Percentiles rank a stretch among this genome's conserved stretches.
phyloP scores from a whole-genome alignment of 2,329 filamentous ascomycete species.

The Diaporthe aspalathi region DNA sequence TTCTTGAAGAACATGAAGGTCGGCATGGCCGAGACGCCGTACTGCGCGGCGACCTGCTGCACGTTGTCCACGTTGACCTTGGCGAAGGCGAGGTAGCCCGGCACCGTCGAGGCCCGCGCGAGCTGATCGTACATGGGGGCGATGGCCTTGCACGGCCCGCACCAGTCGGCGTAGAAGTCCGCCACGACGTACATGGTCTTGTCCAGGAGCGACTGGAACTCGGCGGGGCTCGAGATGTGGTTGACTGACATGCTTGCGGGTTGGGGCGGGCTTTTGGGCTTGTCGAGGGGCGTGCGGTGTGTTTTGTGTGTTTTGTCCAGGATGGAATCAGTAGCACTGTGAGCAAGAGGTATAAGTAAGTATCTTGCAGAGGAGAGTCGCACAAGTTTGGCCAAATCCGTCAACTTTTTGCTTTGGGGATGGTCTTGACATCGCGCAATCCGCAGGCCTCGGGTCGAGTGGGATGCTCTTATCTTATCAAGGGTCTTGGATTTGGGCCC shows the following conservation, averaged over 20 bases:
- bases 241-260: constrained; percentile 42
- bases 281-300: background rate
- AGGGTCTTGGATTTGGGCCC: background rate
- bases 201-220: constrained; percentile 62
- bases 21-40: constrained; percentile 67
- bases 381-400: background rate
- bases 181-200: constrained; percentile 63
- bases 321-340: too few species aligned
- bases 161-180: constrained; percentile 72
- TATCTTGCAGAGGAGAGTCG: rapidly evolving
- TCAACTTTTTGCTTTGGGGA: background rate
- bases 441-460: background rate
- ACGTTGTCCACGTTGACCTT: constrained; percentile 70
- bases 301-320: background rate
- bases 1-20: constrained; percentile 71
- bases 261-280: background rate
- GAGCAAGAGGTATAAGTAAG: background rate
- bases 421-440: background rate
- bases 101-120: constrained; percentile 53
- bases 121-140: constrained; percentile 65
- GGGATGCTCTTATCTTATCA: constrained; percentile 37
- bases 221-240: constrained; percentile 55
- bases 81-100: constrained; percentile 63
- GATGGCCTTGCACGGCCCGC: constrained; percentile 70
- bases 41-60: constrained; percentile 60